Evolutionary conservation across 179 eudicot species (phyloP).

Genomic region (Patellifolia procumbens): DNA sequence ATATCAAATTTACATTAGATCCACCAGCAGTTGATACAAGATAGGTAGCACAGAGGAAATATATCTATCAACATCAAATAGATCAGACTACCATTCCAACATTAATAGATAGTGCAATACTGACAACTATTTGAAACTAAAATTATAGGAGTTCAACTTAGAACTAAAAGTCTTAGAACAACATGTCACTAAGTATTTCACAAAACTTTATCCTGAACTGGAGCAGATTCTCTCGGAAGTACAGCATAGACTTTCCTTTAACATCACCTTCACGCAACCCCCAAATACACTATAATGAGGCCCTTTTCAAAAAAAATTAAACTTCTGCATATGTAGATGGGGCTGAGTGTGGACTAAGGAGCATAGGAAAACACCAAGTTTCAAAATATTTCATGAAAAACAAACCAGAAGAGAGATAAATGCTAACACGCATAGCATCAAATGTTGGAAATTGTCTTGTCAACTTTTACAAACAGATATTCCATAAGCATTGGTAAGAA

Average conservation of each 20-base stretch:
- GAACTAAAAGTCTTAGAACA: background rate
- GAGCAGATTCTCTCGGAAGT: background rate
- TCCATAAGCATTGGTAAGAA: background rate
- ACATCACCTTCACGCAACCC: background rate
- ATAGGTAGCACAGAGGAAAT: background rate
- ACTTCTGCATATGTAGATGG: background rate
- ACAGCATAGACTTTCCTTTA: background rate
- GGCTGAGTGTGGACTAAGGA: background rate
- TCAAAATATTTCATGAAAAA: background rate
- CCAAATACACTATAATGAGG: background rate
- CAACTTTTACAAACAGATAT: background rate
- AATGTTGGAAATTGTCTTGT: background rate
- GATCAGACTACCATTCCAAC: slow-evolving; percentile 8
- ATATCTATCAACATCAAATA: slow-evolving; percentile 5
- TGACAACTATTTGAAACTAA: background rate
- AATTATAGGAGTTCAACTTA: background rate
- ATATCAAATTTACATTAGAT: slow-evolving; percentile 21
- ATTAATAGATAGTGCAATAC: background rate
- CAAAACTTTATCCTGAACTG: background rate
- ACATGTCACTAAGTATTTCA: background rate
- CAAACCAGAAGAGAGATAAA: background rate
- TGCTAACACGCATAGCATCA: background rate
- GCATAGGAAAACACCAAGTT: background rate
- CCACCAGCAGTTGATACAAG: background rate
- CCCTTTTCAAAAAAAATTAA: background rate